Base-by-base conservation (phyloP, 176 grass and related monocot genomes). In the Oryza coarctata region DNA sequence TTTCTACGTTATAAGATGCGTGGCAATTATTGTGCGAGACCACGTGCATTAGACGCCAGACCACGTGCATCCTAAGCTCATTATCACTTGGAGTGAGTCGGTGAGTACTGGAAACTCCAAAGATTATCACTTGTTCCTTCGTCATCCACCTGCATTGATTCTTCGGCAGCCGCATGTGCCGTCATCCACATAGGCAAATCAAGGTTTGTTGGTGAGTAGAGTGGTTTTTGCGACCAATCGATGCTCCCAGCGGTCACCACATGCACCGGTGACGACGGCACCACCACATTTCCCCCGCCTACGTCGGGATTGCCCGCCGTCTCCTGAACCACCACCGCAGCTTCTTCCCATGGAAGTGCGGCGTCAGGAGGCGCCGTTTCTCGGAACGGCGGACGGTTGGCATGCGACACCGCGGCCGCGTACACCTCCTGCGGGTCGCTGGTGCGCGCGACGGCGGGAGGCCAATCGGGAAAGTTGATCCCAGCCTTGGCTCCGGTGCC, bases 381-480 rank as follows among this genome's bases (percentile, higher is more conserved):
- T 33, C 38, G 22, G 11, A 13, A 15, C 44, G 44, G 3, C 20
- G 45, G 27, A 26, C 64, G 79, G 25, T 82, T 78, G 30, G 83
- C 88, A 47, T 90, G 83, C 12, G 22, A 34, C 38, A 32, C 14
- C 1, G 88, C 83, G 1, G 39, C 66, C 3, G 83, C 78, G 33
- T 73, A 60, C 45, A 90, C 83, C 68, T 86, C 82, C 26, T 82
- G 30, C 3, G 78, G 31, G 57, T 78, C 35, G 55, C 31, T 74
- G 28, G 33, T 83, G 22, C 61, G 70, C 63, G 30, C 7, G 9
- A 43, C 79, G 20, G 34, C 50, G 0, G 85, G 85, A 18, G 85
- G 85, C 63, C 81, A 84, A 23, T 22, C 38, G 1, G 85, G 89
- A 23, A 87, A 47, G 44, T 47, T 47, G 44, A 47, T 79, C 81